A percentile compares a stretch with the other conserved stretches of the same genome.
Conservation (phyloP, 805 yeast species). For the Kodamaea neixiangensis region DNA sequence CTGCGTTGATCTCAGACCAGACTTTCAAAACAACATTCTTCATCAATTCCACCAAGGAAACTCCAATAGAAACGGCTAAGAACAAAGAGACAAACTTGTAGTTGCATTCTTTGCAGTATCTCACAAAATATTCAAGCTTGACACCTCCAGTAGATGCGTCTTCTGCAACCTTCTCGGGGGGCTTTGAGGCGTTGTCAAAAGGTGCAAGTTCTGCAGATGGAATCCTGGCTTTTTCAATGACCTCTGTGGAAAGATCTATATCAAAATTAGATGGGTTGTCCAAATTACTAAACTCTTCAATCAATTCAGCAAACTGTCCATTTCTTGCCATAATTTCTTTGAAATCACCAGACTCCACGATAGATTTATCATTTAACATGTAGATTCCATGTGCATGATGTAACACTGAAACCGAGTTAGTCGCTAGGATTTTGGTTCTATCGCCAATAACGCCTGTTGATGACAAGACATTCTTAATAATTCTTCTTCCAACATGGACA, state of each 20-base stretch:
- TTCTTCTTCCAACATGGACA: slow-evolving; percentile 42
- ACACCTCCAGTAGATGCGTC: slow-evolving; percentile 53
- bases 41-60: slow-evolving; percentile 33
- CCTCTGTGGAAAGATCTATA: too few species aligned
- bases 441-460: slow-evolving; percentile 32
- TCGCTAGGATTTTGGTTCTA: slow-evolving; percentile 40
- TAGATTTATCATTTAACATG: slow-evolving; percentile 30
- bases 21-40: slow-evolving; percentile 66
- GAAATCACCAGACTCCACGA: slow-evolving; percentile 30
- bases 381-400: slow-evolving; percentile 36
- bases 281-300: slow-evolving; percentile 25
- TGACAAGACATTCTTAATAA: slow-evolving; percentile 34
- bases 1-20: slow-evolving; percentile 62
- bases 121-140: slow-evolving; percentile 50
- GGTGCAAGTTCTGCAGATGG: too few species aligned
- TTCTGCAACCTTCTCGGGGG: slow-evolving; percentile 12
- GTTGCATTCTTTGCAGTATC: slow-evolving; percentile 59
- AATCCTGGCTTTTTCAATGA: too few species aligned
- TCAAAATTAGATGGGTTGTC: too few species aligned
- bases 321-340: slow-evolving; percentile 20
- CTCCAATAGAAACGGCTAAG: slow-evolving; percentile 42
- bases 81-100: slow-evolving; percentile 26
- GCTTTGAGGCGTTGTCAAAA: too few species aligned
- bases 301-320: slow-evolving; percentile 23
- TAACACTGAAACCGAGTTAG: slow-evolving; percentile 40